Conservation (phyloP, 2,329 filamentous ascomycete genomes). For the Ophiostoma populinum region DNA sequence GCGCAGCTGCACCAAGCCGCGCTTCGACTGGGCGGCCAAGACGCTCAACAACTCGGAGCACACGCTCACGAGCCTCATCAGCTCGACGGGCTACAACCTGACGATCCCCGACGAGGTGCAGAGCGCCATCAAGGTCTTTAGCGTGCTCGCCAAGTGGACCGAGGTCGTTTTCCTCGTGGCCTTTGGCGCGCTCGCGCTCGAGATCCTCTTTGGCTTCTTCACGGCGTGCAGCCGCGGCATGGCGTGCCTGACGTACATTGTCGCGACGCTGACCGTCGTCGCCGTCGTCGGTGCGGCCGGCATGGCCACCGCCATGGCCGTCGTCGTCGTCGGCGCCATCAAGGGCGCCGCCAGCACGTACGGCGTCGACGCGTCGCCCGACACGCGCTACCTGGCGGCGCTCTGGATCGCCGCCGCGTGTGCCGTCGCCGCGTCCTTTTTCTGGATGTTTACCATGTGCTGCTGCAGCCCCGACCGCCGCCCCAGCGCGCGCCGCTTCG, state of each 20-base stretch:
- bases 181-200: constrained; percentile 48
- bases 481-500: constrained; percentile 14
- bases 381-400: constrained; percentile 49
- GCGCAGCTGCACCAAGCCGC: constrained; percentile 49
- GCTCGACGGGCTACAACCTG: constrained; percentile 30
- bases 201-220: constrained; percentile 64
- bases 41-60: constrained; percentile 45
- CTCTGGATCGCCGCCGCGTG: constrained; percentile 72
- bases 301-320: constrained; percentile 59
- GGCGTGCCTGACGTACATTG: constrained; percentile 65
- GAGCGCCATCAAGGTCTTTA: constrained; percentile 54
- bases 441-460: constrained; percentile 87
- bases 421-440: constrained; percentile 56
- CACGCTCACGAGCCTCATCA: constrained; percentile 34
- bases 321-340: constrained; percentile 51
- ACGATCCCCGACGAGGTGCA: constrained; percentile 51
- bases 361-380: constrained; percentile 49
- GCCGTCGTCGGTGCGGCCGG: constrained; percentile 45
- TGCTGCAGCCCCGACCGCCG: constrained; percentile 57
- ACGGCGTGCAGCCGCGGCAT: constrained; percentile 70
- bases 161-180: constrained; percentile 65
- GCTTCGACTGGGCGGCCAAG: constrained; percentile 62
- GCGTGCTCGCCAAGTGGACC: constrained; percentile 62
- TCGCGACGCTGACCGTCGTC: constrained; percentile 44
- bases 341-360: constrained; percentile 52